These are phyloP conservation scores for Punica granatum DNA, from an alignment of 345 rosid genomes.

Conservation along the genomic window DNA sequence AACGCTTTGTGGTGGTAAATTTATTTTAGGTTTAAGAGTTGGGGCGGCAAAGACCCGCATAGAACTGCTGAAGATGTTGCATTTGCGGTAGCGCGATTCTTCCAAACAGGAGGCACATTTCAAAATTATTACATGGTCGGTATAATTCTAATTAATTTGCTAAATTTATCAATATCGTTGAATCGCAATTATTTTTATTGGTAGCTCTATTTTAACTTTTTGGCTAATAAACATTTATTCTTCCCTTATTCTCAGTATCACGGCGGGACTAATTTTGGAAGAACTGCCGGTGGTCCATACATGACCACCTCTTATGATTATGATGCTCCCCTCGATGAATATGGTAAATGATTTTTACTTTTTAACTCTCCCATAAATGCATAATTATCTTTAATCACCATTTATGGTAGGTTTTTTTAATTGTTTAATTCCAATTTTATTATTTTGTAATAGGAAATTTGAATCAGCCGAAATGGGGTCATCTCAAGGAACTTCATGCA, in stretches of 20 bases:
- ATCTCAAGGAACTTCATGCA: conserved; percentile 57
- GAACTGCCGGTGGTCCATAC: conserved; percentile 39
- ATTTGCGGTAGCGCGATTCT: conserved; percentile 32
- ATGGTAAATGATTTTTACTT: conserved; percentile 16
- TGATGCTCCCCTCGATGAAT: conserved; percentile 45
- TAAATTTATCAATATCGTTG: too few relatives aligned
- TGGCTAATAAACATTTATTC: not conserved
- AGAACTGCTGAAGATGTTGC: conserved; percentile 43
- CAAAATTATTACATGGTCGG: conserved; percentile 39
- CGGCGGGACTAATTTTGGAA: conserved; percentile 41
- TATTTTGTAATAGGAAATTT: conserved; percentile 29
- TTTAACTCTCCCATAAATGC: too few relatives aligned
- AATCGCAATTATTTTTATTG: too few relatives aligned
- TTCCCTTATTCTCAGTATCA: conserved; percentile 18
- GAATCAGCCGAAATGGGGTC: conserved; percentile 81
- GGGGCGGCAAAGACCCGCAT: conserved; percentile 26
- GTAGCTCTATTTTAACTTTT: too few relatives aligned
- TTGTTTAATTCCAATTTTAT: not conserved
- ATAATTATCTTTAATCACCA: not conserved
- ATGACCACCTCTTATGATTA: conserved; percentile 31
- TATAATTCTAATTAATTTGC: too few relatives aligned
- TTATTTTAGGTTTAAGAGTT: conserved; percentile 30
- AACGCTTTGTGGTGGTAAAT: too few relatives aligned
- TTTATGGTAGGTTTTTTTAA: not conserved
- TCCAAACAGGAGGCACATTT: conserved; percentile 27